phyloP scores from a whole-genome alignment of 495 filamentous ascomycete genomes.

The Trichoderma asperelloides region DNA sequence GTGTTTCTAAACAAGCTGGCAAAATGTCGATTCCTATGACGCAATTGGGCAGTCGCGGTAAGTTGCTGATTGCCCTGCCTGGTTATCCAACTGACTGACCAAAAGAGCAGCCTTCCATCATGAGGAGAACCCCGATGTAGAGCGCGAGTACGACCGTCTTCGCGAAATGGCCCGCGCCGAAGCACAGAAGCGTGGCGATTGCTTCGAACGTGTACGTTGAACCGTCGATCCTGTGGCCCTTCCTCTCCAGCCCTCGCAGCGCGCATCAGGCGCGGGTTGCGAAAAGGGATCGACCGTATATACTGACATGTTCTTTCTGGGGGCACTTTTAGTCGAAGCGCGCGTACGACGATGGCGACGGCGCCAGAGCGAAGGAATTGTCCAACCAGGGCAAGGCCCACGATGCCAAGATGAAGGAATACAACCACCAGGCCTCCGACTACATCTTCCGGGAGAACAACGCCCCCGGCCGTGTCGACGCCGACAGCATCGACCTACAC shows the following conservation, averaged over 20 bases:
- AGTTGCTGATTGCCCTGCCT: conserved; percentile 15
- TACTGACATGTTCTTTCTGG: conserved; percentile 9
- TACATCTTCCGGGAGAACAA: conserved; percentile 96
- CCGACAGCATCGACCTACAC: conserved; percentile 88
- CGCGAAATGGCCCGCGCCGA: conserved; percentile 74
- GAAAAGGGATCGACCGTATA: background rate
- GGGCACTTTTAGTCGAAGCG: conserved; percentile 49
- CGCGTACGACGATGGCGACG: conserved; percentile 74
- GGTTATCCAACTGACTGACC: background rate
- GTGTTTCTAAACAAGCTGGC: background rate
- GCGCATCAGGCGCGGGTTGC: background rate
- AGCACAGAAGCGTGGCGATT: conserved; percentile 61
- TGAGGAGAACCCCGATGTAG: conserved; percentile 51
- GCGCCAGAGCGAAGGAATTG: conserved; percentile 66
- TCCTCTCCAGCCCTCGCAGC: conserved; percentile 8
- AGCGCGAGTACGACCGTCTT: conserved; percentile 87
- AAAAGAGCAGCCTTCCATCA: conserved; percentile 68
- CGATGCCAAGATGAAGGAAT: conserved; percentile 64
- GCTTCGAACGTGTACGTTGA: conserved; percentile 56
- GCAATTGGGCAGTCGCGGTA: conserved; percentile 52
- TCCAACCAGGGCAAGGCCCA: conserved; percentile 81
- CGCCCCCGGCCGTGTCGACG: conserved; percentile 52
- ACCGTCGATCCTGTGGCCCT: background rate
- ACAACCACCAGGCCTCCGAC: conserved; percentile 83
- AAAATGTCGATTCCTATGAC: conserved; percentile 56